Base-by-base conservation (phyloP, 495 filamentous ascomycete species). In the Tricharina praecox region DNA sequence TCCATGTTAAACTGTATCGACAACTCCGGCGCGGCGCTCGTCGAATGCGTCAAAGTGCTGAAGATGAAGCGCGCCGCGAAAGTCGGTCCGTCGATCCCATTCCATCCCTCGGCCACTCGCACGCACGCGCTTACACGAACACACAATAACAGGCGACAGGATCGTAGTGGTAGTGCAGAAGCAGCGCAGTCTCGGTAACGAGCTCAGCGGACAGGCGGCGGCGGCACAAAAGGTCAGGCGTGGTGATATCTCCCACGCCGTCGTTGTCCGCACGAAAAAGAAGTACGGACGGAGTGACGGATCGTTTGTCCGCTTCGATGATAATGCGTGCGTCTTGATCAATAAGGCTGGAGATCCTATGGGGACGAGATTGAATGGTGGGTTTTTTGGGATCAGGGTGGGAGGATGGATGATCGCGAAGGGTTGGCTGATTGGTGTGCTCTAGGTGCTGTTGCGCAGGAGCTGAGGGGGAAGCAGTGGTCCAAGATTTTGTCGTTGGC, bases 1-100 rank as follows among this genome's bases (percentile, higher is more conserved):
- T 83, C 87, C 66, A 82, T 99, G 80, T 73, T 96, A 52, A 95
- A 85, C 64, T 96, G 92, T 77, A 95, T 99, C 77, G 92, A 99
- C 79, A 99, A 99, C 73, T 95, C 92, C 41, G 92, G 92, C 62
- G 92, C 92, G 58, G 87, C 92, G 50, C 67, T 99, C 54, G 92
- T 96, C 68, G 92, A 99, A 67, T 99, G 92, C 68, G 81, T 82
- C 60, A 77, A 83, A 62, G 82, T 96, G 38, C 65, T 96, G 54
- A 82, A 81, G 62, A 88, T 88, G 74, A 93, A 94, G 68, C 70
- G 80, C 48, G 72, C 79, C 50, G 92, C 90, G 39, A 83, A 78
- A 47, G 84, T 99, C 62, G 92, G 92, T 96, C 72, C 55, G 75
- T 61, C 26, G 50, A 24, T 11, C 19, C 21, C 8, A 2, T 25